Conservation (phyloP, 495 filamentous ascomycete genomes). For the Talaromyces borbonicus region DNA sequence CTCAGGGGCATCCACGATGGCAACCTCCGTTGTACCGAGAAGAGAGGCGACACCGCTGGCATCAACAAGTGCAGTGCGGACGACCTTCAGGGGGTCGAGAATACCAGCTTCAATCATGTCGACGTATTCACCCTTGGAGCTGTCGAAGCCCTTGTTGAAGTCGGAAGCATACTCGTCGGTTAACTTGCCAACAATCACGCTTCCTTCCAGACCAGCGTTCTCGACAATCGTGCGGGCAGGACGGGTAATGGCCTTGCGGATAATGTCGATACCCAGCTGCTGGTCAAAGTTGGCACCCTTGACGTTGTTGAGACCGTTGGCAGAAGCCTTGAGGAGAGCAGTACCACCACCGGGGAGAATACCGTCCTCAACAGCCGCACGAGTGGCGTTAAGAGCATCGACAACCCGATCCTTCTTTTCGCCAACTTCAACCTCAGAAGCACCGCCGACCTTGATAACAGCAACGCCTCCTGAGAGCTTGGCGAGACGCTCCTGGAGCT, state of each 20-base stretch:
- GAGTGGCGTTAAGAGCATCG: conserved; percentile 95
- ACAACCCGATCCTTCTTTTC: conserved; percentile 99
- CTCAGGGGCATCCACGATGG: conserved; percentile 90
- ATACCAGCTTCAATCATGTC: conserved; percentile 98
- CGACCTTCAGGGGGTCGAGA: conserved; percentile 97
- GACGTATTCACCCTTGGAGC: conserved; percentile 91
- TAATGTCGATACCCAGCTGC: conserved; percentile 93
- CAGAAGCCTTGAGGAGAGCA: conserved; percentile 91
- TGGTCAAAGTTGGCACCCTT: conserved; percentile 96
- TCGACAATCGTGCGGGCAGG: conserved; percentile 93
- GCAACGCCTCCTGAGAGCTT: conserved; percentile 99
- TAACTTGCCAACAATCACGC: conserved; percentile 94
- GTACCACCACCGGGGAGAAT: conserved; percentile 98
- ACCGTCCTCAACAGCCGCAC: conserved; percentile 96
- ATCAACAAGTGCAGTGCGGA: conserved; percentile 88
- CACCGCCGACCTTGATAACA: conserved; percentile 96
- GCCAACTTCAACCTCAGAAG: conserved; percentile 94
- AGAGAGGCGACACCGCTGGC: conserved; percentile 94
- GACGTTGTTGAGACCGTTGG: conserved; percentile 70
- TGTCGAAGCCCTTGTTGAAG: conserved; percentile 98
- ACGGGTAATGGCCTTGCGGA: conserved; percentile 93
- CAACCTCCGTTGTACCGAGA: conserved; percentile 95
- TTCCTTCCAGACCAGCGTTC: conserved; percentile 94
- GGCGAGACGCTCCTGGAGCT: conserved; percentile 97
- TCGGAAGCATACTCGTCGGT: conserved; percentile 85